Base-by-base conservation (phyloP, 805 yeast genomes). In the Isabelozyma heimii region DNA sequence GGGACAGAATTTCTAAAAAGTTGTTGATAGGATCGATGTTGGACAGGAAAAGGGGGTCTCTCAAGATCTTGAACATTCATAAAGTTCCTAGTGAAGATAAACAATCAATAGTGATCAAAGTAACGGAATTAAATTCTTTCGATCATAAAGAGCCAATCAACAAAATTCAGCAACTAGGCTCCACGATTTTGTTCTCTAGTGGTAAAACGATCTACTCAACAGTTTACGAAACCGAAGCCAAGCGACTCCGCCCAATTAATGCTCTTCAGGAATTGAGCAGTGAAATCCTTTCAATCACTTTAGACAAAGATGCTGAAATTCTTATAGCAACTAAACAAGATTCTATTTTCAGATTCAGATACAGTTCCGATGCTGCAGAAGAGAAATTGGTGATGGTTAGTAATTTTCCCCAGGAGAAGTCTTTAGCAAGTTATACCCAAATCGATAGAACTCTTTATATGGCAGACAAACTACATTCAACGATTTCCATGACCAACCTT, bases 41-140 rank as follows among this genome's bases (percentile, higher is more conserved):
- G 1, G 56, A 53, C 8, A 52, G 45, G 0, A 45, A 35, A 2
- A 42, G 41, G 6, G 77, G 79, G 1, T 47, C 63, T 1, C 62
- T 73, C 44, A 72, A 69, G 46, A 66, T 73, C 13, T 48, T 73
- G 14, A 76, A 73, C 47, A 49, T 73, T 6, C 37, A 52, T 7
- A 65, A 62, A 45, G 15, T 47, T 2, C 51, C 49, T 27, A 17
- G 51, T 10, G 58, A 58, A 4, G 56, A 39, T 42, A 27, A 58
- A 6, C 46, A 50, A 13, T 42, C 52, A 8, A 45, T 52, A 7
- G 27, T 47, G 5, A 50, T 69, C 15, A 54, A 52, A 16, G 64
- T 68, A 5, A 52, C 61, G 6, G 75, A 70, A 46, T 57, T 73
- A 14, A 61, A 65, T 12, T 59, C 70, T 0, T 69, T 72, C 46